Evolutionary conservation across 2,329 filamentous ascomycete species (phyloP), one percentile per base, ranked within the genome.

Genomic region (Colletotrichum tanaceti): DNA sequence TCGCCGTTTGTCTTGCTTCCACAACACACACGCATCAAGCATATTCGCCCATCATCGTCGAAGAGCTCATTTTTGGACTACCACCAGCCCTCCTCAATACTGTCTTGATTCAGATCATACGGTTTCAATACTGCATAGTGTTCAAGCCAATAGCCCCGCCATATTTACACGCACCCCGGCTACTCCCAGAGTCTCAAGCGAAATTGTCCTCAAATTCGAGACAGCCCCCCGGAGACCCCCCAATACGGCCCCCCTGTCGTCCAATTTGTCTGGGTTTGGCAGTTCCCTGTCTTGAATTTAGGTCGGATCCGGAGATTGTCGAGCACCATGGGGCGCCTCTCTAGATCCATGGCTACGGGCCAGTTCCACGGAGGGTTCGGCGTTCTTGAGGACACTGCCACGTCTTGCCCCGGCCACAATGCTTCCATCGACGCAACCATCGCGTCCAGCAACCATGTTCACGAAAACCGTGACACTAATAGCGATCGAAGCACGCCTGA

Each of bases 381-480:
- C 18, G 54, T 65, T 50, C 47, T 69, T 39, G 65, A 70, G 39
- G 65, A 65, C 59, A 32, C 46, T 46, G 58, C 66, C 22, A 52
- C 63, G 28, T 53, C 64, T 60, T 52, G 38, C 55, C 43, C 52
- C 32, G 53, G 35, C 39, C 63, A 41, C 41, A n/a, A 62, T 35
- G 50, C 43, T 63, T 18, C 38, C 38, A 24, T 22, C 32, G 38
- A 67, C 32, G 63, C 52, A 63, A 67, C 28, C 52, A 47, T 41
- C 44, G 16, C 24, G n/a, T 16, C 32, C 24, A 38, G 22, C 47
- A 24, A n/a, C 24, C 39, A 52, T 35, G 44, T 71, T 58, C 75
- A 80, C n/a, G 66, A 72, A 57, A 74, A 77, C 32, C 69, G 79
- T 28, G 72, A 77, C 28, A 59, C 77, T 52, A 72, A 73, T 67